Evolutionary conservation across 768 basidiomycete species (phyloP), one percentile per base, ranked within the genome.

Genomic region (Epithele typhae): DNA sequence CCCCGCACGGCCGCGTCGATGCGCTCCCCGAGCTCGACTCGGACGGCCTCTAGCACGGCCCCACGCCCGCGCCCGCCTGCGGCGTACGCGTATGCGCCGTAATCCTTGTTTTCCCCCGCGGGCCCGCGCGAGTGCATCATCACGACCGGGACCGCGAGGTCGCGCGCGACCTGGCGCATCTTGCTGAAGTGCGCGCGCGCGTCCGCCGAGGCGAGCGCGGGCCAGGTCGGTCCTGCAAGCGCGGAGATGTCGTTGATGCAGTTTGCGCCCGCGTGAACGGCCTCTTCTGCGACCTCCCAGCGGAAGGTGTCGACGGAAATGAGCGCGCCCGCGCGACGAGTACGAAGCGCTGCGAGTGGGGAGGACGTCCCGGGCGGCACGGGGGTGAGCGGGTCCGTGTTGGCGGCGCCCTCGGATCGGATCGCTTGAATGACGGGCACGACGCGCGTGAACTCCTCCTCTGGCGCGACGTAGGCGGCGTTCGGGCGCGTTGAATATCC

Each of bases 121-220:
- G 89, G 87, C 0, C 91, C 93, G 3, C 93, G 74, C 0, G 91
- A 92, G 64, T 99, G 95, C 95, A 98, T 98, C 48, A 98, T 65
- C 9, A 98, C 70, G 40, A 93, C 84, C 0, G 93, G 94, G 0
- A 87, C 86, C 5, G 76, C 77, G 36, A 81, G 68, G 24, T 76
- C 69, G 27, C 82, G 74, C 23, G 84, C 82, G 21, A 82, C 62
- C n/a, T 59, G 49, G 43, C 84, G 80, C 88, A 95, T 88, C 43
- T 72, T 65, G 9, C 54, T 52, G 54, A 81, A 74, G 45, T 73
- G 73, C 25, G 66, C 67, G 2, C 68, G 59, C 1, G 68, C 59
- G n/a, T n/a, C n/a, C n/a, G n/a, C n/a, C 0, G 68, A 64, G 1
- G 59, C 47, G 33, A 37, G 48, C 9, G 60, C 62, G 0, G 65